Evolutionary conservation across 2,329 filamentous ascomycete genomes (phyloP), one percentile per base, ranked within the genome.

Genomic region (Leptographium radiaticola): DNA sequence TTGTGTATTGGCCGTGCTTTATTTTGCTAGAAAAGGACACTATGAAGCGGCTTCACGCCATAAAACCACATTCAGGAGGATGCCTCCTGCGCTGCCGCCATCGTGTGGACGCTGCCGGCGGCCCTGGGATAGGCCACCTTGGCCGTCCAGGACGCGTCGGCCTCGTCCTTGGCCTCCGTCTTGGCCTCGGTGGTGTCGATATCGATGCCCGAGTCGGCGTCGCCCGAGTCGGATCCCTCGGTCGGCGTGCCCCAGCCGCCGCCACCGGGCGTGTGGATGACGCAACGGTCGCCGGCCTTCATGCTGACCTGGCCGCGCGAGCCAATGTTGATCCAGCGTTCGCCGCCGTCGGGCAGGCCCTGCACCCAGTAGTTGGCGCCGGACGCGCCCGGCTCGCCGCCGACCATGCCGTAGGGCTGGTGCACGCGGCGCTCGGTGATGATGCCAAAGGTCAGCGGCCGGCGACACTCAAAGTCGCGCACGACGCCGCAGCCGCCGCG

Each of bases 331-430:
- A 89, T 83, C 53, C 75, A 73, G 38, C 36, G 36, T 8, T 56
- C 47, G 12, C 9, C 20, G 11, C 47, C 51, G 36, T 51, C 48
- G 12, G 36, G 4, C 12, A 51, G 36, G 25, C 30, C 83, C 10
- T 87, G 74, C 30, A 93, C 82, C 91, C 91, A 96, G 46, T 93
- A 72, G 61, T 96, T 97, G 57, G 89, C 70, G 0, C 91, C 91
- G 45, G 86, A 84, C 60, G 80, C 70, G 0, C 82, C 91, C 57
- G 90, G 84, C 54, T 83, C 84, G 3, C 91, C 91, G 0, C 91
- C 91, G 18, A 81, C 82, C 56, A 96, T 75, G 0, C 90, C 90
- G 60, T 89, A 95, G 1, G 89, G 88, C 51, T 80, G 75, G 57
- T 86, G 83, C 0, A 90, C 85, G 33, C 89, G 70, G 18, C 88